phyloP scores from a whole-genome alignment of 2,329 filamentous ascomycete species.

The Colletotrichum cuscutae region DNA sequence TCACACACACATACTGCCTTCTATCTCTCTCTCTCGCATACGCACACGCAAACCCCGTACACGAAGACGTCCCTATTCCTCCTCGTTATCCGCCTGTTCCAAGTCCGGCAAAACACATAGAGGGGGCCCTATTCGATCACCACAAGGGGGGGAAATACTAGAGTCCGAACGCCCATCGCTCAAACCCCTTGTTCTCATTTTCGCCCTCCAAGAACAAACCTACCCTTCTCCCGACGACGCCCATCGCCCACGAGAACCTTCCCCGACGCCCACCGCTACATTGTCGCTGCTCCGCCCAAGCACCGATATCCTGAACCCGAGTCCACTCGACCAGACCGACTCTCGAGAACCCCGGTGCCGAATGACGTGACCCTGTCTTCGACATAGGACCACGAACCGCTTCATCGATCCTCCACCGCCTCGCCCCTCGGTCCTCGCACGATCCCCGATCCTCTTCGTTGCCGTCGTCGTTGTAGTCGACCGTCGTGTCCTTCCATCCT shows the following conservation, averaged over 20 bases:
- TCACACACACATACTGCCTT: constrained; percentile 9
- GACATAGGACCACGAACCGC: constrained; percentile 15
- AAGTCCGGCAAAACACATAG: constrained; percentile 1
- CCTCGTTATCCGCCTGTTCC: not conserved
- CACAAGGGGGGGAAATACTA: not conserved
- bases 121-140: constrained; percentile 1
- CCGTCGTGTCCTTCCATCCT: constrained; percentile 5
- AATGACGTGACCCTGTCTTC: constrained; percentile 29
- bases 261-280: constrained; percentile 24
- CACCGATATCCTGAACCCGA: constrained; percentile 5
- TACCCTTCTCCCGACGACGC: constrained; percentile 23
- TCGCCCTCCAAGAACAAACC: not conserved
- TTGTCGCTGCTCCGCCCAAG: constrained; percentile 16
- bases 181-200: not conserved
- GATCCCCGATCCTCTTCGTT: constrained; percentile 12
- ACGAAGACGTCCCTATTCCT: not conserved
- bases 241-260: constrained; percentile 14
- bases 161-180: constrained; percentile 1
- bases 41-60: not conserved
- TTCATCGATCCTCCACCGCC: constrained; percentile 22
- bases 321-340: constrained; percentile 20
- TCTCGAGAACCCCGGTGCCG: constrained; percentile 22
- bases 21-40: not conserved
- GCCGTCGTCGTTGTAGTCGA: not conserved
- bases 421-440: not conserved